A percentile compares a stretch with the other conserved stretches of the same genome.
These are phyloP conservation scores for Esteya vermicola DNA, from an alignment of 2,329 filamentous ascomycete species.

Conservation along the genomic window DNA sequence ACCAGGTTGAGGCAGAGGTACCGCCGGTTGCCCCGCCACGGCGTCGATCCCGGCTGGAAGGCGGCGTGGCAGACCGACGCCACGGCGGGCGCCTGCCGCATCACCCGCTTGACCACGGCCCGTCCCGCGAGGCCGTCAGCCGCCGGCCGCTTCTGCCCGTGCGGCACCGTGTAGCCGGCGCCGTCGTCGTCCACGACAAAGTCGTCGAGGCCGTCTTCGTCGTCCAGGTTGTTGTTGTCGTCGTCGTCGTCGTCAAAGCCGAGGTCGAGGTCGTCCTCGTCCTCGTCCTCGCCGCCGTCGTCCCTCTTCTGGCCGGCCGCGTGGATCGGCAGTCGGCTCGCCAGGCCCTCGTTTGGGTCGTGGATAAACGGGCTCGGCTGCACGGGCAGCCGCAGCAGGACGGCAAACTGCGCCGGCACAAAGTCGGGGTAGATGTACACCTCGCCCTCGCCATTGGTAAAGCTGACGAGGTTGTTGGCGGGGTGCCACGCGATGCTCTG, in stretches of 20 bases:
- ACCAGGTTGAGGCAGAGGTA: constrained; percentile 89
- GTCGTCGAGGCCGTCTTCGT: constrained; percentile 47
- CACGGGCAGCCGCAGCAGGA: constrained; percentile 39
- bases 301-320: constrained; percentile 27
- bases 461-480: constrained; percentile 73
- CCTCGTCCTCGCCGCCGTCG: constrained; percentile 9
- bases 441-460: constrained; percentile 85
- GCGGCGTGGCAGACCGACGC: constrained; percentile 44
- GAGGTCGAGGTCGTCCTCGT: constrained; percentile 26
- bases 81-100: constrained; percentile 19
- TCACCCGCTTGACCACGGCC: constrained; percentile 31
- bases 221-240: constrained; percentile 61
- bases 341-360: constrained; percentile 59
- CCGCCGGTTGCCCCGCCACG: constrained; percentile 86
- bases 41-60: constrained; percentile 89
- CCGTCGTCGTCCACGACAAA: constrained; percentile 95
- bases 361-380: constrained; percentile 80
- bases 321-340: constrained; percentile 24
- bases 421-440: constrained; percentile 77
- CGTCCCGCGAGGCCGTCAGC: constrained; percentile 32
- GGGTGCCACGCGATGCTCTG: constrained; percentile 86
- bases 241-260: constrained; percentile 2
- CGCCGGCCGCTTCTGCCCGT: constrained; percentile 31
- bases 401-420: constrained; percentile 41
- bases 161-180: constrained; percentile 55